Evolutionary conservation across 371 early-diverging fungal genomes (phyloP), one percentile per base, ranked within the genome.

Genomic region (Mortierella polycephala): DNA sequence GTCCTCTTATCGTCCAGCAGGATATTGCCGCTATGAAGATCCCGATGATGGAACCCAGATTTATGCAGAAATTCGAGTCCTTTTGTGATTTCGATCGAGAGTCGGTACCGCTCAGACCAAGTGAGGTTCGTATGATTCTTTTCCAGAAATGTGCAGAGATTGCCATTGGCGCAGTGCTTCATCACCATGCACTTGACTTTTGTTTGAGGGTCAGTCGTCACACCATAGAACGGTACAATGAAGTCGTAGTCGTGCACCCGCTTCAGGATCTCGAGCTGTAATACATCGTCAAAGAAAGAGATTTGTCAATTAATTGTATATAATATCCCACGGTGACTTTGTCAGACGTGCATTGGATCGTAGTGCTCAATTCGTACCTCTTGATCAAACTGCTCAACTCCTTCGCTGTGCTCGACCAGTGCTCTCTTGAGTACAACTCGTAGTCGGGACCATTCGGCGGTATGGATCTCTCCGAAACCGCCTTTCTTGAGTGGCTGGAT

Each of bases 31-130:
- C 74, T 73, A 52, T 79, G 80, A 1, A 79, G 66, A 57, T 79
- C 80, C 14, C 80, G 73, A 41, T 79, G 80, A 40, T 79, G 70
- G 61, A 79, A 79, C 14, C 80, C 80, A 11, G 80, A 79, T 54
- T 79, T 79, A 57, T 79, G 80, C 18, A 79, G 53, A 50, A 79
- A 79, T 54, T 79, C 80, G 53, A 79, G 70, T 23, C 80, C 80
- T 56, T 73, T 79, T 37, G 80, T 69, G 42, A 79, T 73, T 57
- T 79, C 80, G 44, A 79, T 72, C 5, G 80, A 69, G 60, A 79
- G 62, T 16, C 80, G 73, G 50, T 79, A 79, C 18, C 80, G 73
- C 13, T 79, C 80, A 1, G 52, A 55, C 80, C 80, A 79, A 11
- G 73, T 60, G 23, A 79, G 12, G 7, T 55, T 66, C 12, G 49